phyloP scores from a whole-genome alignment of 352 stramenopile genomes.

The Halophytophthora batemanensis region DNA sequence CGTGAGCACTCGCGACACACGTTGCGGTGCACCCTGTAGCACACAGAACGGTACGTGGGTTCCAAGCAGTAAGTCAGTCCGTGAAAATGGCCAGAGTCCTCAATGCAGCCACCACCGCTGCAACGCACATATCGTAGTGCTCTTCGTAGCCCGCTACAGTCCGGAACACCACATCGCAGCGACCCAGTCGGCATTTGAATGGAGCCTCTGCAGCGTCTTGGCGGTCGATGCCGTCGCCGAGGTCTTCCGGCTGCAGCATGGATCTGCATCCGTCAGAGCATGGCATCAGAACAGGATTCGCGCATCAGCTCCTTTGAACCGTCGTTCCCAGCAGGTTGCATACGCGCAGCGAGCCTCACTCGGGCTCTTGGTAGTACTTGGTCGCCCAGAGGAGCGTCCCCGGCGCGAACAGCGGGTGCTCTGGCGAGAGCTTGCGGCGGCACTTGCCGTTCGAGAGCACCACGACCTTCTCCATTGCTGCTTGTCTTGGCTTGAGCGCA shows the following conservation, averaged over 20 bases:
- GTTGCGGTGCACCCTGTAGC: conserved; percentile 29
- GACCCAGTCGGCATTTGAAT: conserved; percentile 44
- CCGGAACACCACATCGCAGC: conserved; percentile 44
- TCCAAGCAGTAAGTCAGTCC: not conserved
- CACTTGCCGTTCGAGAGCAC: conserved; percentile 45
- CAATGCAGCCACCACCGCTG: no score
- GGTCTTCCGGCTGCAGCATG: conserved; percentile 20
- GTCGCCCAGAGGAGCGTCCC: conserved; percentile 36
- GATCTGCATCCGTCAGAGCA: conserved; percentile 12
- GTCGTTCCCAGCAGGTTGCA: no score
- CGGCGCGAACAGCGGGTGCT: conserved; percentile 42
- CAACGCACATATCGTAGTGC: conserved; percentile 57
- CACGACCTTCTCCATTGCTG: conserved; percentile 26
- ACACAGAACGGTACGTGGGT: conserved; percentile 1
- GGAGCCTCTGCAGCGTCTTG: conserved; percentile 3
- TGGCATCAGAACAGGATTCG: conserved; percentile 1
- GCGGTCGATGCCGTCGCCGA: not conserved
- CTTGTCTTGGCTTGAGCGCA: not conserved
- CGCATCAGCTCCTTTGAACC: not conserved
- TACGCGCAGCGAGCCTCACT: conserved; percentile 5
- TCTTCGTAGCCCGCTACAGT: conserved; percentile 50
- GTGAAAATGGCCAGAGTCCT: not conserved
- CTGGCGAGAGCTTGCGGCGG: conserved; percentile 45
- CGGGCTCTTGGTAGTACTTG: conserved; percentile 45
- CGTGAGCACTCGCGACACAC: conserved; percentile 46